A percentile compares a stretch with the other conserved stretches of the same genome.
Evolutionary conservation across 805 yeast species (phyloP).

Genomic region (Monosporozyma siamensis): DNA sequence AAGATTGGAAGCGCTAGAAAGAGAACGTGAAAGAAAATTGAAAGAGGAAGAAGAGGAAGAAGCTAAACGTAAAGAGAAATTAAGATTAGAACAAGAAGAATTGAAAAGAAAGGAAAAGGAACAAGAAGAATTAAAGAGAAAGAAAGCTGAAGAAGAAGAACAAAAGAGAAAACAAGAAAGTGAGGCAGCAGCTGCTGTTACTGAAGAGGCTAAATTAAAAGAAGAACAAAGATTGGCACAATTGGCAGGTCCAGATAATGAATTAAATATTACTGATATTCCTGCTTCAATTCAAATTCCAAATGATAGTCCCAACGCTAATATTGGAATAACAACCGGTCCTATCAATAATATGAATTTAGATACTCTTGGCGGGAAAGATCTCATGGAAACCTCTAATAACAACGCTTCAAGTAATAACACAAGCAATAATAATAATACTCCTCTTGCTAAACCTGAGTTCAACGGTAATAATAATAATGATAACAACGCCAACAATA

Average conservation of each 20-base stretch:
- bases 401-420: not conserved
- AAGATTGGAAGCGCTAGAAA: slow-evolving; percentile 9
- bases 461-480: not conserved
- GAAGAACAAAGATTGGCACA: slow-evolving; percentile 9
- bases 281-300: not conserved
- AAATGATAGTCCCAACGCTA: slow-evolving; percentile 4
- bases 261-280: slow-evolving; percentile 1
- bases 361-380: not conserved
- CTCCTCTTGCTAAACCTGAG: not conserved
- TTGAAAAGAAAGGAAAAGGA: slow-evolving; percentile 6
- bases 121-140: slow-evolving; percentile 2
- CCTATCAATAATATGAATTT: not conserved
- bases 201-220: slow-evolving; percentile 5
- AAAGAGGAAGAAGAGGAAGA: slow-evolving; percentile 3
- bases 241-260: not conserved
- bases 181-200: slow-evolving; percentile 17
- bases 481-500: not conserved
- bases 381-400: not conserved
- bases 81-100: slow-evolving; percentile 2
- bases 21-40: slow-evolving; percentile 2
- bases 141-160: slow-evolving; percentile 1
- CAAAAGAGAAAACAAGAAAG: slow-evolving; percentile 6
- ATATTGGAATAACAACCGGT: not conserved
- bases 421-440: not conserved
- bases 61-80: slow-evolving; percentile 2